phyloP scores from a whole-genome alignment of 768 basidiomycete species.

The Sarcodon aspratus region DNA sequence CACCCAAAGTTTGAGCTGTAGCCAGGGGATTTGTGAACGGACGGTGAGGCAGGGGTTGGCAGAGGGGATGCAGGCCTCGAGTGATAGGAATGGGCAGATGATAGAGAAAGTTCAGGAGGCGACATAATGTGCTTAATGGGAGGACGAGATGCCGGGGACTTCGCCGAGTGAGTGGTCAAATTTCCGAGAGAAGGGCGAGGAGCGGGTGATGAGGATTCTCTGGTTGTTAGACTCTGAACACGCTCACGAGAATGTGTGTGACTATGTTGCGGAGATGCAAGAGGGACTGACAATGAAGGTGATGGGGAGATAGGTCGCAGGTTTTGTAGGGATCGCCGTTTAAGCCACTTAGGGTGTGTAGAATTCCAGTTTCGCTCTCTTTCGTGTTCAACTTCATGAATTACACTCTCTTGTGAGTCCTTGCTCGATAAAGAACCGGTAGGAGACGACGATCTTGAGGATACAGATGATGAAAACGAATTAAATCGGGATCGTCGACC shows the following conservation, averaged over 20 bases:
- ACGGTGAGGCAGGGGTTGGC: not conserved
- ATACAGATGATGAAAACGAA: conserved; percentile 1
- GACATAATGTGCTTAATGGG: conserved; percentile 7
- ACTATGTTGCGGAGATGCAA: not conserved
- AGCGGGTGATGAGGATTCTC: no score
- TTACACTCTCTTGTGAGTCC: not conserved
- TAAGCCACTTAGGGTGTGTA: conserved; percentile 6
- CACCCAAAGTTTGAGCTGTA: not conserved
- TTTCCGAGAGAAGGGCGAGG: not conserved
- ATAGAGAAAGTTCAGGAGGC: not conserved
- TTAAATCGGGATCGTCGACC: not conserved
- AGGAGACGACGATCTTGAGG: conserved; percentile 2
- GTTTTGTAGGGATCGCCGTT: conserved; percentile 7
- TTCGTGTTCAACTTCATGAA: conserved; percentile 28
- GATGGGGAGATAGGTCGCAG: conserved; percentile 3
- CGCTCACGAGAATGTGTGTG: not conserved
- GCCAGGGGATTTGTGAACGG: not conserved
- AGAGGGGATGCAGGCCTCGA: not conserved
- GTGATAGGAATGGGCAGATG: not conserved
- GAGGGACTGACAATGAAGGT: not conserved
- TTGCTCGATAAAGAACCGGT: not conserved
- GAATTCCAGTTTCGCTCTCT: not conserved
- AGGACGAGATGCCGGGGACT: not conserved
- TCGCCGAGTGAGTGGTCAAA: not conserved
- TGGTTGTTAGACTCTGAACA: not conserved